Conservation (phyloP, 768 basidiomycete genomes). For the Pseudohyphozyma bogoriensis region DNA sequence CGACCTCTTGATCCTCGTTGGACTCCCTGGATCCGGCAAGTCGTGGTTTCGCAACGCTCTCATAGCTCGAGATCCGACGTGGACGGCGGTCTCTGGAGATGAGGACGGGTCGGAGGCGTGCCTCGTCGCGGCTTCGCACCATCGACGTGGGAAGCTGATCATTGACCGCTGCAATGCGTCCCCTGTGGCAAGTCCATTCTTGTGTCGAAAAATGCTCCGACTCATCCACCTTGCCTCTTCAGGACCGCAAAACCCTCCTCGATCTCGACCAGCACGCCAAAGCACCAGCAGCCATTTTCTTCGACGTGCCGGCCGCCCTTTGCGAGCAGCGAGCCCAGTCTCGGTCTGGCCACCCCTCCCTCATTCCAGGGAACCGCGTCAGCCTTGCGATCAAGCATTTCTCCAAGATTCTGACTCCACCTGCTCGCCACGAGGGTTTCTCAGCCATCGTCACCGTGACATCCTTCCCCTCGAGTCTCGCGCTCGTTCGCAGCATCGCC, state of each 20-base stretch:
- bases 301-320: constrained; percentile 48
- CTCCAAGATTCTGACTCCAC: constrained; percentile 44
- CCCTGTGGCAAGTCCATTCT: too few relatives aligned
- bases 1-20: constrained; percentile 51
- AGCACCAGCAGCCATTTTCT: constrained; percentile 48
- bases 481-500: constrained; percentile 45
- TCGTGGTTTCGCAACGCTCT: constrained; percentile 49
- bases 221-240: too few relatives aligned
- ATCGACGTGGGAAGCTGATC: constrained; percentile 39
- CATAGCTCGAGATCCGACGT: constrained; percentile 44
- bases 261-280: constrained; percentile 46
- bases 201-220: too few relatives aligned
- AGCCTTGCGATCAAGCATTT: constrained; percentile 52
- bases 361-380: constrained; percentile 48
- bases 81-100: constrained; percentile 51
- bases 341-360: constrained; percentile 51
- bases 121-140: background rate
- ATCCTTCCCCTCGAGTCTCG: constrained; percentile 48
- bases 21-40: constrained; percentile 55
- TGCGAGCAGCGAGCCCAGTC: constrained; percentile 51
- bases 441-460: constrained; percentile 45
- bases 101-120: constrained; percentile 45
- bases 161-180: constrained; percentile 54
- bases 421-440: constrained; percentile 49
- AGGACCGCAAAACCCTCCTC: constrained; percentile 49